phyloP scores from a whole-genome alignment of 345 rosid species.

The Lepidium aucheri region DNA sequence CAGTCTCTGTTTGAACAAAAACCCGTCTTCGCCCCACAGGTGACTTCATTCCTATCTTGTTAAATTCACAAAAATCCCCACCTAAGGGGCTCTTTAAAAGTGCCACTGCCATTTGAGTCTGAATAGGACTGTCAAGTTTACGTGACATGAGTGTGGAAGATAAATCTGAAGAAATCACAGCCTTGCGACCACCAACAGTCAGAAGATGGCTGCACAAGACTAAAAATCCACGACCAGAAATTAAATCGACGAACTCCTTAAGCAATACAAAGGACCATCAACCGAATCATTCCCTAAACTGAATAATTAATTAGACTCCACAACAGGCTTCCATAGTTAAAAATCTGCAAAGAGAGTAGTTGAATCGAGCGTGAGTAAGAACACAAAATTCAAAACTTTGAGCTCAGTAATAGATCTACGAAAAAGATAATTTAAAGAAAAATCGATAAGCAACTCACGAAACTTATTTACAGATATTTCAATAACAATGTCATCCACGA shows the following conservation, averaged over 20 bases:
- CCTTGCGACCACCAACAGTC: constrained; percentile 29
- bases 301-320: constrained; percentile 3
- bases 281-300: constrained; percentile 14
- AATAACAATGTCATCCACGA: neutral
- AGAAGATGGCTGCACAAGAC: constrained; percentile 34
- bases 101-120: constrained; percentile 82
- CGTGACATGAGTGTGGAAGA: constrained; percentile 56
- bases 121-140: constrained; percentile 78
- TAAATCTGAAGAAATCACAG: constrained; percentile 5
- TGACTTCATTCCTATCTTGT: constrained; percentile 41
- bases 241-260: neutral
- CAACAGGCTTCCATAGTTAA: constrained; percentile 10
- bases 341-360: constrained; percentile 7
- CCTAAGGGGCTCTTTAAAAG: constrained; percentile 54
- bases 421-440: neutral
- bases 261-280: constrained; percentile 31
- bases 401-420: neutral
- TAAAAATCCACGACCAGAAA: constrained; percentile 30
- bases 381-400: neutral
- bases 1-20: constrained; percentile 80
- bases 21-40: constrained; percentile 67
- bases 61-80: constrained; percentile 48
- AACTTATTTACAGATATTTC: neutral
- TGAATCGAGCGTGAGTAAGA: neutral
- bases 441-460: neutral